phyloP scores from a whole-genome alignment of 2,329 filamentous ascomycete genomes.

The Stachybotrys echinatus region DNA sequence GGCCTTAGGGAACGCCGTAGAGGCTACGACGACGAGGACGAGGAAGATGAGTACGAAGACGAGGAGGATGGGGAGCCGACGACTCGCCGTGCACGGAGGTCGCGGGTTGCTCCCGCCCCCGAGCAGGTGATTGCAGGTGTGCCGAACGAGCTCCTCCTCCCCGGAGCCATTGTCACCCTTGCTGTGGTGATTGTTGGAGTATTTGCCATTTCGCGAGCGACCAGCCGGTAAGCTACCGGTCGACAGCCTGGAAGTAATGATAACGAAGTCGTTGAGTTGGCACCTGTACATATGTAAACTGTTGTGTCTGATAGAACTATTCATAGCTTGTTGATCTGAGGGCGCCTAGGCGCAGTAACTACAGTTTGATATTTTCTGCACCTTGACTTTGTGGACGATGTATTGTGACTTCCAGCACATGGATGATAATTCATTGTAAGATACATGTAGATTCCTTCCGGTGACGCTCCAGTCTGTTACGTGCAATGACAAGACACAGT shows the following conservation, averaged over 20 bases:
- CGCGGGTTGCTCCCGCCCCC: constrained; percentile 38
- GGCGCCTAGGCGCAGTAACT: neutral
- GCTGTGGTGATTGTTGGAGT: constrained; percentile 92
- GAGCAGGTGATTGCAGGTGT: constrained; percentile 86
- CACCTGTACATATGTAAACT: constrained; percentile 26
- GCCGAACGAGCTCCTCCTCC: constrained; percentile 87
- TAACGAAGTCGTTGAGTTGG: constrained; percentile 23
- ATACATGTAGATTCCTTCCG: too few species aligned
- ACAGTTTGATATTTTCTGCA: neutral
- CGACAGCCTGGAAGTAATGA: constrained; percentile 19
- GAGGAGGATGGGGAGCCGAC: constrained; percentile 44
- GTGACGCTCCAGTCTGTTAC: too few species aligned
- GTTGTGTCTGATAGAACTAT: constrained; percentile 19
- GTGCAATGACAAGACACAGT: too few species aligned
- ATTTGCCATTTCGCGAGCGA: constrained; percentile 75
- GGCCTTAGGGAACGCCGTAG: constrained; percentile 46
- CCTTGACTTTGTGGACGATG: neutral
- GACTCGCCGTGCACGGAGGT: constrained; percentile 38
- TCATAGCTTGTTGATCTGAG: constrained; percentile 9
- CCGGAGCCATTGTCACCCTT: constrained; percentile 90
- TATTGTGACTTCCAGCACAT: neutral
- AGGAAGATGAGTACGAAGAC: constrained; percentile 50
- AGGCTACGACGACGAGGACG: constrained; percentile 48
- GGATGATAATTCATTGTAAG: too few species aligned
- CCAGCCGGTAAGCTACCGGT: constrained; percentile 39